A percentile compares a stretch with the other conserved stretches of the same genome.
phyloP scores from a whole-genome alignment of 1,284 basidiomycete species.

The Fistulinella cinereoalba region DNA sequence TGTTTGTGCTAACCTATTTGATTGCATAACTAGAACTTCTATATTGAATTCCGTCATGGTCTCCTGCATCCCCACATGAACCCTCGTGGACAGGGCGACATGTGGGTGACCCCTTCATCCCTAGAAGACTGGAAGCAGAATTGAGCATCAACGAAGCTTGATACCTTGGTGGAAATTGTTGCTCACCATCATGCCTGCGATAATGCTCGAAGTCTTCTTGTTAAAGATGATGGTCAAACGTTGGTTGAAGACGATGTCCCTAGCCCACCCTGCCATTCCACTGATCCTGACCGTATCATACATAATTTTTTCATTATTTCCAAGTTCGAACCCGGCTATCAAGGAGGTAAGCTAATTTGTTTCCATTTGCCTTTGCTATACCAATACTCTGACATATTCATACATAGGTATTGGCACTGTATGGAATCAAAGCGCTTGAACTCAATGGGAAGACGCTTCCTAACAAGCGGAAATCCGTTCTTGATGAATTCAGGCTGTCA shows the following conservation, averaged over 20 bases:
- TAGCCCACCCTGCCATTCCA: not conserved
- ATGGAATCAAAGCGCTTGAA: slow-evolving; percentile 6
- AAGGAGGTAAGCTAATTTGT: not conserved
- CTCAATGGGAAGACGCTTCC: slow-evolving; percentile 3
- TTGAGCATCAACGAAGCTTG: not conserved
- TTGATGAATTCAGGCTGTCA: slow-evolving; percentile 3
- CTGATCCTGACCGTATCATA: not conserved
- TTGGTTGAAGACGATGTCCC: not conserved
- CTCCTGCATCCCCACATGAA: slow-evolving; percentile 6
- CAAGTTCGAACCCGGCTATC: not conserved
- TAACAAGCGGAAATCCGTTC: not conserved
- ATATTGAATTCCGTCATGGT: slow-evolving; percentile 5
- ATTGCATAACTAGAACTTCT: slow-evolving; percentile 19
- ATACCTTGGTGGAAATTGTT: not conserved
- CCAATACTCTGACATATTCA: not conserved
- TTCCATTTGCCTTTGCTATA: not conserved
- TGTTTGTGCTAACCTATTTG: no score
- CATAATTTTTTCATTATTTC: not conserved
- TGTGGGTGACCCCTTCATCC: not conserved
- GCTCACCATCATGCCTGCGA: not conserved
- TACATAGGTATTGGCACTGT: slow-evolving; percentile 6
- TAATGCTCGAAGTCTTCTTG: not conserved
- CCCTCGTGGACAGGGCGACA: no score
- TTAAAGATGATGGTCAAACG: not conserved
- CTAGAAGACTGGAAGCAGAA: not conserved